A percentile compares a stretch with the other conserved stretches of the same genome.
Conservation (phyloP, 257 asterid genomes). For the Prunella vulgaris region DNA sequence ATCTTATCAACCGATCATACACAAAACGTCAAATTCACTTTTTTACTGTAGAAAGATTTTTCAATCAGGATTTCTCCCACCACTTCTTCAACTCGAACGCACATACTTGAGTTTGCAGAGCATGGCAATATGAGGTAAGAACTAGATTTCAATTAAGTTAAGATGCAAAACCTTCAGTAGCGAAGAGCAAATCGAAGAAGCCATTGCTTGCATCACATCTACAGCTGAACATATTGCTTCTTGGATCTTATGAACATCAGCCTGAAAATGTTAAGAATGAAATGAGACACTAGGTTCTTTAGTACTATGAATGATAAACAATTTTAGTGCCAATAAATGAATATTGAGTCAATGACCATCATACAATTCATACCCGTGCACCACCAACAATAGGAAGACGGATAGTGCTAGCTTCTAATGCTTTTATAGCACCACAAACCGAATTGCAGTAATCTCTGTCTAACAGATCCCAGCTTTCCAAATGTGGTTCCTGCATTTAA, state of each 20-base stretch:
- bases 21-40: too few relatives aligned
- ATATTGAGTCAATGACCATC: slow-evolving; percentile 16
- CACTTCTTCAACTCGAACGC: too few relatives aligned
- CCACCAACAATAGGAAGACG: slow-evolving; percentile 70
- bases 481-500: slow-evolving; percentile 49
- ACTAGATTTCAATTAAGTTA: not conserved
- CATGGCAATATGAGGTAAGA: not conserved
- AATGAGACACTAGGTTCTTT: not conserved
- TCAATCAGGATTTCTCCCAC: too few relatives aligned
- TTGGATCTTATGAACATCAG: slow-evolving; percentile 52
- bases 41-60: too few relatives aligned
- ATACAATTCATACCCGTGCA: slow-evolving; percentile 81
- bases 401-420: slow-evolving; percentile 62
- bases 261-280: slow-evolving; percentile 40
- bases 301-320: slow-evolving; percentile 5
- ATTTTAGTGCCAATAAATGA: not conserved
- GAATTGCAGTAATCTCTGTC: slow-evolving; percentile 57
- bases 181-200: slow-evolving; percentile 58
- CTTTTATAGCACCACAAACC: slow-evolving; percentile 51
- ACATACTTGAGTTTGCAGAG: not conserved
- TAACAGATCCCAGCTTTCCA: slow-evolving; percentile 56
- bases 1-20: too few relatives aligned
- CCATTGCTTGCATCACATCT: slow-evolving; percentile 81
- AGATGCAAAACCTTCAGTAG: slow-evolving; percentile 46
- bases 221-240: slow-evolving; percentile 70